Evolutionary conservation across 2,329 filamentous ascomycete species (phyloP), one percentile per base, ranked within the genome.

Genomic region (Penicillium sp.): DNA sequence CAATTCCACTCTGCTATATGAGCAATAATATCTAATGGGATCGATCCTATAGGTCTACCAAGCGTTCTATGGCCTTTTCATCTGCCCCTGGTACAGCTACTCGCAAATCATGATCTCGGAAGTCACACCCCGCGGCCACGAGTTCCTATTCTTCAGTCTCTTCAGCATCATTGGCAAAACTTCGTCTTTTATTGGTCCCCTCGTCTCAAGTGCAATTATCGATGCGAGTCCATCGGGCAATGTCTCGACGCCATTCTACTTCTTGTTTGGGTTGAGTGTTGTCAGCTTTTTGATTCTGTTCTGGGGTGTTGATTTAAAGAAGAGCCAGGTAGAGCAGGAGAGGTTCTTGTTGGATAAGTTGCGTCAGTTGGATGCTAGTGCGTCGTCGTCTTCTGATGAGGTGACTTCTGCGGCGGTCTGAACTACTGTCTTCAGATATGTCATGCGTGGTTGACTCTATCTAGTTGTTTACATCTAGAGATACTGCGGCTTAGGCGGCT

Each of bases 61-160:
- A 69, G 75, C 71, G 9, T 87, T 85, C 61, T 89, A 88, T 64
- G 86, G 87, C 0, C 75, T 89, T 1, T 81, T 88, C 46, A 83
- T 88, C 7, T 87, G 86, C 60, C 86, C 86, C 0, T 89, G 86
- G 86, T 89, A 88, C 70, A 85, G 83, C 47, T 89, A 89, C 71
- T 84, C 81, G 0, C 86, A 89, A 68, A 88, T 86, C 65, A 86
- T 89, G 81, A 89, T 89, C 62, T 84, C 82, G 3, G 87, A 88
- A 63, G 85, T 89, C 2, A 88, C 86, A 0, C 87, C 87, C 0
- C 78, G 84, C 6, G 86, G 86, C 38, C 85, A 88, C 65, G 87
- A 89, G 62, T 88, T 88, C 64, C 74, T 89, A 11, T 89, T 89
- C 77, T 90, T 89, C 78, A 83, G 80, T 46, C 72, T 89, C 1